Evolutionary conservation across 208 protist genomes (phyloP), one percentile per base, ranked within the genome.

Genomic region (Paratrypanosoma confusum): DNA sequence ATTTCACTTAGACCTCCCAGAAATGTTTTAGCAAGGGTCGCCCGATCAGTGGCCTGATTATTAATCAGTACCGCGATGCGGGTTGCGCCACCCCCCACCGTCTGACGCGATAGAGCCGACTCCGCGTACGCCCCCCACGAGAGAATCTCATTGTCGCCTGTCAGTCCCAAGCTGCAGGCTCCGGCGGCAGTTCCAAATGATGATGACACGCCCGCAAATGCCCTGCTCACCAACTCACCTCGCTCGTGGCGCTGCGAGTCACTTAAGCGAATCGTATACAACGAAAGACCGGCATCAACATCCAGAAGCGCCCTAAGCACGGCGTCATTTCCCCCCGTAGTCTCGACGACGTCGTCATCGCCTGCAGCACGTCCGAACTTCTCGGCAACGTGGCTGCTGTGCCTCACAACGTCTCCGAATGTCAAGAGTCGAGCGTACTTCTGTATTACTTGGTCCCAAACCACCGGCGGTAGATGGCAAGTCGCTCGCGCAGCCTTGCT

Each of bases 181-280:
- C 26, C 35, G 23, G 18, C 8, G 24, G 6, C 33, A 13, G 54
- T 22, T 16, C 55, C 48, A 25, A 43, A 65, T 24, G 50, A 61
- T 50, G 74, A 81, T 39, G 69, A 67, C n/a, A 61, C 36, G 13
- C 60, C 64, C 24, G 74, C 74, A 41, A 87, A 87, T 28, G 58
- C 60, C 37, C 56, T 66, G 34, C 80, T 85, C 35, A 65, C 50
- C 11, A 65, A 43, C 33, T 55, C 71, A n/a, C 81, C 81, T 48
- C 71, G 74, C 26, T 73, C 71, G 53, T 92, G 71, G n/a, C 70
- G 78, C 66, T 92, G 83, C 61, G 72, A 64, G 40, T 91, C 75
- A 3, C 65, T 77, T n/a, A 82, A 64, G 1, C 45, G 56, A 53
- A 91, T 75, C 18, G 49, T 41, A 49, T 91, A 91, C 18, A 39